phyloP scores from a whole-genome alignment of 202 grass and related monocot genomes.

The Carex arenaria region DNA sequence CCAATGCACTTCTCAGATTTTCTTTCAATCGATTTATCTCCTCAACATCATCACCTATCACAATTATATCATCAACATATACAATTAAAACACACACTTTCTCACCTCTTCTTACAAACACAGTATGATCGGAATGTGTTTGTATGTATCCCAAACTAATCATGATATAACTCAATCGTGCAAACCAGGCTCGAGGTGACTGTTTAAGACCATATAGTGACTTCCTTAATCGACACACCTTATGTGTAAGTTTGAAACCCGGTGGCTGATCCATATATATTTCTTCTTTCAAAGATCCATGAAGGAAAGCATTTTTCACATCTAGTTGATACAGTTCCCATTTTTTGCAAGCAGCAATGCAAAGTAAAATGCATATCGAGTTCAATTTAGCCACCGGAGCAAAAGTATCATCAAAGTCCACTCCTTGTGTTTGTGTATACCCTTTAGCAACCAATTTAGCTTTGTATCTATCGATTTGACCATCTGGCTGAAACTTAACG shows the following conservation, averaged over 20 bases:
- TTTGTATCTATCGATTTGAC: too few species aligned
- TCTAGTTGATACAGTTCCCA: too few species aligned
- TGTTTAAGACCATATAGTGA: too few species aligned
- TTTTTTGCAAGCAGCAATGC: too few species aligned
- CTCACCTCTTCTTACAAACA: not conserved
- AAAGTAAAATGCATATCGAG: too few species aligned
- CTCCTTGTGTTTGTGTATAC: not conserved
- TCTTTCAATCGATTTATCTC: not conserved
- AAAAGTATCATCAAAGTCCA: not conserved
- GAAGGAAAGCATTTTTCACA: too few species aligned
- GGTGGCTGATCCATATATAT: too few species aligned
- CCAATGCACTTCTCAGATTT: not conserved
- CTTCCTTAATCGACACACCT: not conserved
- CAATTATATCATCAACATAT: conserved; percentile 3
- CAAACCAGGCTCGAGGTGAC: not conserved
- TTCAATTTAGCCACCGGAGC: not conserved
- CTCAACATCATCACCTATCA: not conserved
- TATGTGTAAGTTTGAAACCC: too few species aligned
- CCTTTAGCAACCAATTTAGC: not conserved
- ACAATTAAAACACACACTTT: not conserved
- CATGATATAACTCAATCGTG: not conserved
- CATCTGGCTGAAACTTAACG: too few species aligned
- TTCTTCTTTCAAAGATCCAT: too few species aligned
- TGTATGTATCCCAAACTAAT: not conserved
- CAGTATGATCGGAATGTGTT: not conserved